Evolutionary conservation across 2,329 filamentous ascomycete species (phyloP), one percentile per base, ranked within the genome.

Genomic region (Arthrobotrys megalospora): DNA sequence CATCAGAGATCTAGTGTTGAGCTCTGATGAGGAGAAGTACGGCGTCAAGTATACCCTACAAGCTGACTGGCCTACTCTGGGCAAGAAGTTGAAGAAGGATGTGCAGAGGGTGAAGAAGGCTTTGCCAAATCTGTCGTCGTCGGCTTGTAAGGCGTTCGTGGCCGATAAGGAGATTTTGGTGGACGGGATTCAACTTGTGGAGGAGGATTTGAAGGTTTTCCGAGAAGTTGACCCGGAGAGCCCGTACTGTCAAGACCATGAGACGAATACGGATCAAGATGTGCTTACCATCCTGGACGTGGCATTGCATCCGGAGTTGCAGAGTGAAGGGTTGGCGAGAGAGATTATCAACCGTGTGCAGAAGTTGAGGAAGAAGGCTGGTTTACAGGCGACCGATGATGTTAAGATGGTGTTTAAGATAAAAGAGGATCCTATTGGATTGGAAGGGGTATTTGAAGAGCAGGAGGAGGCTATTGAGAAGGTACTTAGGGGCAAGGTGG

Each of bases 21-120:
- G 93, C 1, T 91, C 89, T 6, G 94, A 98, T 80, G 96, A 98
- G 85, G 91, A 90, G 69, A 93, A 92, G 84, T 97, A 97, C 86
- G 93, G 94, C 68, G 94, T 99, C 53, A 91, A 96, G 83, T 97
- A 97, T 86, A 93, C 92, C 79, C 93, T 95, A 14, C 90, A 89
- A 45, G 94, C 94, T 6, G 96, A 99, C 85, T 97, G 96, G 92
- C 94, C 96, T 12, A 92, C 93, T 1, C 88, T 99, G 14, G 96
- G 96, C 80, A 97, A 97, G 89, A 98, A 98, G 86, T 88, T 98
- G 81, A 97, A 97, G 88, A 97, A 97, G 85, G 94, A 97, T 82
- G 93, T 94, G 80, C 90, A 91, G 80, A 93, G 92, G 83, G 94
- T 98, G 81, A 96, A 96, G 87, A 96, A 95, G 86, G 94, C 93